Conservation (phyloP, 306 rosid species). For the Vigna nakashimae region DNA sequence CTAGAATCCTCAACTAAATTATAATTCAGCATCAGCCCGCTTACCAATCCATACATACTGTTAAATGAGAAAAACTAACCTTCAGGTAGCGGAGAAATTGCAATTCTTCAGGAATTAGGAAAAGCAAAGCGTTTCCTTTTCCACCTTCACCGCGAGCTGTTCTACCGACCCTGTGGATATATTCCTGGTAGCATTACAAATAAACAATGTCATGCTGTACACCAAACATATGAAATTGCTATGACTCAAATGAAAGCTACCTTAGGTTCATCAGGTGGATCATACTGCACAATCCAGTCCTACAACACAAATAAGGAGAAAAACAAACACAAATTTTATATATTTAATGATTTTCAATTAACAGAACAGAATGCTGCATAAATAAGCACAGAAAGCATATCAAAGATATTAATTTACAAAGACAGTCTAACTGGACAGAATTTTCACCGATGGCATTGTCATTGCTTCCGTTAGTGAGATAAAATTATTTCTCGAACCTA, state of each 20-base stretch:
- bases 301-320: conserved; percentile 46
- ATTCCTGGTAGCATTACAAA: conserved; percentile 68
- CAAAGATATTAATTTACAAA: background rate
- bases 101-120: conserved; percentile 84
- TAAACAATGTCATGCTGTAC: conserved; percentile 9
- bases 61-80: conserved; percentile 55
- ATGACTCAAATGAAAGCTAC: conserved; percentile 49
- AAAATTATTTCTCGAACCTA: background rate
- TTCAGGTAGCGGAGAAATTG: conserved; percentile 81
- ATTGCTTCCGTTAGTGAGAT: background rate
- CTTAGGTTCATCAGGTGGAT: conserved; percentile 99
- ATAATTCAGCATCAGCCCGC: conserved; percentile 19
- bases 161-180: conserved; percentile 97
- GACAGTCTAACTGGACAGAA: background rate
- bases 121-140: conserved; percentile 84
- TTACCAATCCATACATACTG: background rate
- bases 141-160: conserved; percentile 97
- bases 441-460: background rate
- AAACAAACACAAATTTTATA: background rate
- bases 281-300: conserved; percentile 99
- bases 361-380: conserved; percentile 16
- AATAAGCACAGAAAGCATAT: background rate
- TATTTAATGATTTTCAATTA: conserved; percentile 13
- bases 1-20: conserved; percentile 5
- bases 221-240: conserved; percentile 16